Base-by-base conservation (phyloP, 805 yeast species). In the Tetrapisispora fleetii region DNA sequence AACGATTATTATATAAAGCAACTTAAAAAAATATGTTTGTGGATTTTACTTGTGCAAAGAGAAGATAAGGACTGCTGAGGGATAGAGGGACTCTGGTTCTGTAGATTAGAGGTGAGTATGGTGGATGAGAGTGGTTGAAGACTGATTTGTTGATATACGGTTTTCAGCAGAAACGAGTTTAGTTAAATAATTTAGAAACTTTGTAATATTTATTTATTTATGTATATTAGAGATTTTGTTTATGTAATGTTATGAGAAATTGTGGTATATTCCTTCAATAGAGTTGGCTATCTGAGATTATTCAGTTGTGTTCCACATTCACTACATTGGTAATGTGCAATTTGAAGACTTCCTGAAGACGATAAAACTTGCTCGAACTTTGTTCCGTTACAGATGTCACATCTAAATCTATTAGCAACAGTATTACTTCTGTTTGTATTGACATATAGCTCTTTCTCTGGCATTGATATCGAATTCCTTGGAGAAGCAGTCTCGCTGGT, bases 351-450 rank as follows among this genome's bases (percentile, higher is more conserved):
- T 21, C 54, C 51, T 1, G 49, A 41, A 9, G 14, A 13, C 21
- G 43, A n/a, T 17, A 28, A 4, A 18, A 45, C 18, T 18, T 49
- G 27, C 16, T 43, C 40, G 16, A 62, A 61, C 10, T 51, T 57
- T 9, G 55, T 57, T 19, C 67, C 60, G 38, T 58, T 54, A 46
- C 67, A 63, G 24, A 58, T 59, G 24, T 59, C 58, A 45, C 66
- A 62, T 32, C 51, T 45, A 22, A 33, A 30, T 30, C 44, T 30
- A 2, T 28, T 28, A 11, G 44, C 14, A 17, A 41, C 30, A 3
- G 10, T 30, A 13, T 18, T 41, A 6, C 50, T 14, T 17, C 22
- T 19, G 9, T 27, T 37, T 16, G 30, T 14, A 21, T 37, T 37
- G 28, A 10, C 10, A 18, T 22, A 32, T 14, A 28, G 2, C n/a